Evolutionary conservation across 2,329 filamentous ascomycete genomes (phyloP).

Genomic region (Tolypocladium endophyticum): DNA sequence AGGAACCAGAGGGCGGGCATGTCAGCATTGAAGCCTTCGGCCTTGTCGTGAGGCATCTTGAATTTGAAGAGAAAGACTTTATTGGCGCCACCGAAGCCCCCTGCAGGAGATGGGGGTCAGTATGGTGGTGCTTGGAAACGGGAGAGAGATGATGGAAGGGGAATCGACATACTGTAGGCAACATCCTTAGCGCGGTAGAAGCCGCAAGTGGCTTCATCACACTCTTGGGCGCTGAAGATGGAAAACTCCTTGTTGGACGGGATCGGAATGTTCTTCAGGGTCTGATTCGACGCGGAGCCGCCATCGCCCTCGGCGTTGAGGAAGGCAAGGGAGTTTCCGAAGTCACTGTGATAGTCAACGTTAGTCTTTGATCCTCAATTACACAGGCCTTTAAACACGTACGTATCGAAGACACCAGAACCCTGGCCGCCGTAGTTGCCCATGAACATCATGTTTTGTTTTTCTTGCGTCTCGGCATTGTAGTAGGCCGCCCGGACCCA

Average conservation of each 20-base stretch:
- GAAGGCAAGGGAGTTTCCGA: conserved; percentile 36
- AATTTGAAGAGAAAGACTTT: conserved; percentile 69
- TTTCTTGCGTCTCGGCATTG: conserved; percentile 24
- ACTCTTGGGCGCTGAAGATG: conserved; percentile 34
- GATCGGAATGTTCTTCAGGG: conserved; percentile 27
- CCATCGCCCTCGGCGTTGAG: conserved; percentile 29
- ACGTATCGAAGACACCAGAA: conserved; percentile 33
- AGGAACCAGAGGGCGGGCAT: conserved; percentile 70
- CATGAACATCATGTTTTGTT: conserved; percentile 36
- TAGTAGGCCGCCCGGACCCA: conserved; percentile 36
- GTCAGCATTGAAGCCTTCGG: conserved; percentile 44
- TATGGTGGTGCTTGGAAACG: not conserved
- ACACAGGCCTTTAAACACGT: conserved; percentile 10
- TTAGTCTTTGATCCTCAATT: not conserved
- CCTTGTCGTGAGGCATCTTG: conserved; percentile 54
- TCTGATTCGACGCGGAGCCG: conserved; percentile 25
- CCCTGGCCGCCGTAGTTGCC: conserved; percentile 35
- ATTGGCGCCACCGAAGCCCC: conserved; percentile 59
- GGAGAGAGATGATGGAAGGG: not conserved
- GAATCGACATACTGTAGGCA: conserved; percentile 29
- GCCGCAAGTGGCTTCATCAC: conserved; percentile 31
- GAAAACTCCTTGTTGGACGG: conserved; percentile 34
- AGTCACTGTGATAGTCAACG: conserved; percentile 19
- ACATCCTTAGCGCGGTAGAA: conserved; percentile 30
- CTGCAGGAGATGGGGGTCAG: conserved; percentile 20